Percentiles rank a stretch among this genome's conserved stretches.
Evolutionary conservation across 2,329 filamentous ascomycete species (phyloP).

Genomic region (Fusarium floridanum): DNA sequence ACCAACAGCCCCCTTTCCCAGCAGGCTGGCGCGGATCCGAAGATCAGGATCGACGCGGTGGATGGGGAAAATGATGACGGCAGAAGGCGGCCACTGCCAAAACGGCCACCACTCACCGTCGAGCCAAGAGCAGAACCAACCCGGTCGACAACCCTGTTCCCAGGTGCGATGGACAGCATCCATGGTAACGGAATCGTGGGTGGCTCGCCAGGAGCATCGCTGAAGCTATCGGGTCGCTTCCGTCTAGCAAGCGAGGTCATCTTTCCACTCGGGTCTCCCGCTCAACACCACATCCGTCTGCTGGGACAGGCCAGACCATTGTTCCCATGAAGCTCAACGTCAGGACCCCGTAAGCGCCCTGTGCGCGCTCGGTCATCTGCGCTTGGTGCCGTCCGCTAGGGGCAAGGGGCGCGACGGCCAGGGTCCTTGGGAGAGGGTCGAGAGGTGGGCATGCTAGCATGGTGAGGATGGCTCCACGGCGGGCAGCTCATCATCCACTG

Average conservation of each 20-base stretch:
- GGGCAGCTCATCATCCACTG: slow-evolving; percentile 31
- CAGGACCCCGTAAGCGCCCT: slow-evolving; percentile 40
- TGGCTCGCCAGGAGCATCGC: not conserved
- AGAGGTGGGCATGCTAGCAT: slow-evolving; percentile 4
- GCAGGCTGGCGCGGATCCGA: slow-evolving; percentile 42
- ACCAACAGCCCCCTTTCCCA: slow-evolving; percentile 40
- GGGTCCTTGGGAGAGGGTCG: slow-evolving; percentile 35
- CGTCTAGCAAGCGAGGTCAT: slow-evolving; percentile 18
- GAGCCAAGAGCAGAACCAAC: slow-evolving; percentile 13
- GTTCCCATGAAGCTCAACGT: slow-evolving; percentile 15
- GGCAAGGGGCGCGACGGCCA: slow-evolving; percentile 30
- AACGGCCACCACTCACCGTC: slow-evolving; percentile 36
- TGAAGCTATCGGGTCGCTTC: slow-evolving; percentile 39
- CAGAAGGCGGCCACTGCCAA: slow-evolving; percentile 23
- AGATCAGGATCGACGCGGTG: slow-evolving; percentile 46
- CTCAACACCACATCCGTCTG: slow-evolving; percentile 3
- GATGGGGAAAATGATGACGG: slow-evolving; percentile 43
- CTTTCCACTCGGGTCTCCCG: slow-evolving; percentile 12
- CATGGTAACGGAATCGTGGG: slow-evolving; percentile 20
- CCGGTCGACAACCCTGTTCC: slow-evolving; percentile 6
- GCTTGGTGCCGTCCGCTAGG: slow-evolving; percentile 45
- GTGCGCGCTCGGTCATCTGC: slow-evolving; percentile 49
- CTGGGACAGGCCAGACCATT: slow-evolving; percentile 15
- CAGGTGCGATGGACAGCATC: slow-evolving; percentile 7
- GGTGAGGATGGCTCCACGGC: slow-evolving; percentile 33